phyloP scores from a whole-genome alignment of 768 basidiomycete genomes.

The Rhodotorula sphaerocarpa region DNA sequence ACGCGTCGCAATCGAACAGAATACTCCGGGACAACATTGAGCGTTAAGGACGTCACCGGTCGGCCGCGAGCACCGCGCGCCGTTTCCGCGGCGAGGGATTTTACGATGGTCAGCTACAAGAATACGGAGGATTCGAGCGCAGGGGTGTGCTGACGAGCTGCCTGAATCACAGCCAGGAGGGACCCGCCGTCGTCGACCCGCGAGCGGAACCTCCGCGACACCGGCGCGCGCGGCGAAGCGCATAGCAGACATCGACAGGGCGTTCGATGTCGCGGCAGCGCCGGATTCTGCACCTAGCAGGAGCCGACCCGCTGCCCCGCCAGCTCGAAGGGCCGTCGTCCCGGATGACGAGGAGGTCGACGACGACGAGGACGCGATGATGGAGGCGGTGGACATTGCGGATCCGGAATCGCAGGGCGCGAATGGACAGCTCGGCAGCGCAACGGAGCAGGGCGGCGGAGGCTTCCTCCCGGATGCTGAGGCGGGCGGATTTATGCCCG shows the following conservation, averaged over 20 bases:
- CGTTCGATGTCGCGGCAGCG: constrained; percentile 23
- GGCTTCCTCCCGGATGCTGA: constrained; percentile 9
- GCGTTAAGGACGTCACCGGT: too few species aligned
- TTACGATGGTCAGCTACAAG: too few species aligned
- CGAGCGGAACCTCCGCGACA: background rate
- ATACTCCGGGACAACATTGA: too few species aligned
- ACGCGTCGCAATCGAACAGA: too few species aligned
- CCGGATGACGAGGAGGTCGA: constrained; percentile 23
- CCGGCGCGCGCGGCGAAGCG: constrained; percentile 9
- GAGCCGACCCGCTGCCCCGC: background rate
- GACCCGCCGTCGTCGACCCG: background rate
- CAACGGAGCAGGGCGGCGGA: constrained; percentile 1
- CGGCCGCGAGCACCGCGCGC: too few species aligned
- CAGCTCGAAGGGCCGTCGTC: constrained; percentile 5
- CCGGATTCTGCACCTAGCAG: background rate
- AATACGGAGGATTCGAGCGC: too few species aligned
- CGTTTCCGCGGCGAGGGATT: too few species aligned
- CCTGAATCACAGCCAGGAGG: too few species aligned
- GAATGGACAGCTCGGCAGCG: background rate
- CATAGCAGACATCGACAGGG: constrained; percentile 24
- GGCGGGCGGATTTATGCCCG: too few species aligned
- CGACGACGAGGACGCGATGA: constrained; percentile 9
- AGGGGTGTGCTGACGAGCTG: too few species aligned
- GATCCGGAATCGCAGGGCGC: background rate
- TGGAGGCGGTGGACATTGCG: constrained; percentile 1